Base-by-base conservation (phyloP, 106 monocot genomes). In the Gastrodia elata region DNA sequence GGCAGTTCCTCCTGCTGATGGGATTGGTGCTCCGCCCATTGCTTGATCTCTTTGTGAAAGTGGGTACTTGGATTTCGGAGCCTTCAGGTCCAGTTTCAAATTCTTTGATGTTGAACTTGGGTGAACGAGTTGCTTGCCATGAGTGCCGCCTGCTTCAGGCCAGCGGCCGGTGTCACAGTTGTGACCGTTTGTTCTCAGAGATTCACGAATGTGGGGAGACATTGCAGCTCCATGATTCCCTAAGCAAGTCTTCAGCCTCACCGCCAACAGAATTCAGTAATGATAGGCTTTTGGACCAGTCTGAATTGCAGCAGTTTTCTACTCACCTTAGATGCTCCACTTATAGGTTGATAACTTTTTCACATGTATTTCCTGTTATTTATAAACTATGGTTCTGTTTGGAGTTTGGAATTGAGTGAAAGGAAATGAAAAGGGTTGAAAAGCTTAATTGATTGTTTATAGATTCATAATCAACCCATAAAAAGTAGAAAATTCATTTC, bases 11-110 rank as follows among this genome's bases (percentile, higher is more conserved):
- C 33, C 44, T 10, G 40, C 26, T 74, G 78, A 80, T 86, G 84
- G 84, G 85, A 80, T 32, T 84, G 64, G 48, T 77, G 9, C 74
- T 77, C 39, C 39, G 74, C 48, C 35, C 69, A 20, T 25, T 83
- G 34, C 38, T 73, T 46, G 80, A 82, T 67, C 58, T 77, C 42
- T 13, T 78, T 26, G 75, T 57, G 38, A 84, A 81, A 68, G 61
- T 83, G 37, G 39, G 80, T 33, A 80, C 82, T 64, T 80, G 83
- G 79, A 59, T 84, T 40, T 68, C 32, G n/a, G 74, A 48, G 27
- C 46, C 59, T 20, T 68, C 65, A 16, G 33, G 15, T 56, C 48
- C 71, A 3, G 36, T 24, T 4, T 56, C 34, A 32, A 68, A 73
- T 4, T 65, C 73, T 39, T 59, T 36, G 55, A 82, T 75, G 79